phyloP scores from a whole-genome alignment of 2,329 filamentous ascomycete species.

The Stenocarpella maydis region DNA sequence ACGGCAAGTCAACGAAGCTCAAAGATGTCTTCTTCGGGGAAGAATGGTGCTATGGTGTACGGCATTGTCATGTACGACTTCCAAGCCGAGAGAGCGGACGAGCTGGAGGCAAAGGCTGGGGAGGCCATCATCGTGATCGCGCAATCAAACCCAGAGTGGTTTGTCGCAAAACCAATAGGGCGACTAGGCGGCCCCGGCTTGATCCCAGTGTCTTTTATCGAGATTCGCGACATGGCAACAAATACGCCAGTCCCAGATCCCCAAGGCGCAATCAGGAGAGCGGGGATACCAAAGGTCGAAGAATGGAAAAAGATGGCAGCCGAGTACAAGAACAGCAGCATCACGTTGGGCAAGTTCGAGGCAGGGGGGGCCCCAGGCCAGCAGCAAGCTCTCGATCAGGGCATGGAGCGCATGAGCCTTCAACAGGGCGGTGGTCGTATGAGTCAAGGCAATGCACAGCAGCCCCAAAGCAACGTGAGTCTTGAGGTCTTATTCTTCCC shows the following conservation, averaged over 20 bases:
- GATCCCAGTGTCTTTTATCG: constrained; percentile 95
- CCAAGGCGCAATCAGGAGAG: constrained; percentile 83
- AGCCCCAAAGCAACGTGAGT: constrained; percentile 55
- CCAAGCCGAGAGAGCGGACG: constrained; percentile 91
- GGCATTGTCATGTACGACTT: constrained; percentile 98
- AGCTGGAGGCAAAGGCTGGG: constrained; percentile 91
- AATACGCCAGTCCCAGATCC: constrained; percentile 84
- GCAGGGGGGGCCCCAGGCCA: constrained; percentile 52
- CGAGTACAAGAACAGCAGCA: constrained; percentile 99
- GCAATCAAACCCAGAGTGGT: constrained; percentile 98
- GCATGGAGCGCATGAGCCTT: constrained; percentile 82
- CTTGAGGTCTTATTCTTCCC: background rate
- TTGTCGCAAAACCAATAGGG: constrained; percentile 98
- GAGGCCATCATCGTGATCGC: constrained; percentile 99
- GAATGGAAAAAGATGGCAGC: constrained; percentile 99
- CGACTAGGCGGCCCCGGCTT: constrained; percentile 93
- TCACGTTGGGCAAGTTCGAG: constrained; percentile 92
- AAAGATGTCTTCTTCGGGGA: constrained; percentile 53
- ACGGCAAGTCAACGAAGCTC: constrained; percentile 56
- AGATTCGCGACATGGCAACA: constrained; percentile 92
- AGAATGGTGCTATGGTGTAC: constrained; percentile 86
- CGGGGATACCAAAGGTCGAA: constrained; percentile 92
- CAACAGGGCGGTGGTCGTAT: constrained; percentile 59
- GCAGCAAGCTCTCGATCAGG: constrained; percentile 67
- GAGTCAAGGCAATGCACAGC: constrained; percentile 55